A percentile compares a stretch with the other conserved stretches of the same genome.
Conservation (phyloP, 345 rosid species). For the Pugionium dolabratum region DNA sequence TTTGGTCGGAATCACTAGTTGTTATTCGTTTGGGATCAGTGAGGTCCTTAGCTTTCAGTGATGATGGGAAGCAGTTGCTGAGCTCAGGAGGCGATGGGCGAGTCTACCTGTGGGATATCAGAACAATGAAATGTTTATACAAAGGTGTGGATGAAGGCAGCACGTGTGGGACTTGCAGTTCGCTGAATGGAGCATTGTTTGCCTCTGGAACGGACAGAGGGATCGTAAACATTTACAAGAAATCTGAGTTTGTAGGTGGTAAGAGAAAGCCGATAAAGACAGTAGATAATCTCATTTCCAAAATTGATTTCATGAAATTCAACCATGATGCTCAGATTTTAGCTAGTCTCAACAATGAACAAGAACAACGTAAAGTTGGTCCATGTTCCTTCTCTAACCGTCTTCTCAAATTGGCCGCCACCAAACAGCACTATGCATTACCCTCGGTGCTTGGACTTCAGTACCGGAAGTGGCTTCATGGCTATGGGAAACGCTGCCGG, state of each 20-base stretch:
- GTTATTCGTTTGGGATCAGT: too few relatives aligned
- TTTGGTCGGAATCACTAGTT: not conserved
- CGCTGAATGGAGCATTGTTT: conserved; percentile 57
- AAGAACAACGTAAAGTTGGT: too few relatives aligned
- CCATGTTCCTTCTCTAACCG: conserved; percentile 33
- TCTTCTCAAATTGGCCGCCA: conserved; percentile 83
- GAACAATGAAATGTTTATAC: conserved; percentile 74
- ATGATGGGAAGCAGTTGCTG: conserved; percentile 51
- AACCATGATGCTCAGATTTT: too few relatives aligned
- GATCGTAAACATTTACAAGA: conserved; percentile 80
- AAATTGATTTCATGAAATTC: conserved; percentile 63
- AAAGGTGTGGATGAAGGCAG: conserved; percentile 90
- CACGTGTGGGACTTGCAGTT: conserved; percentile 69
- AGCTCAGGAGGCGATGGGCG: conserved; percentile 96
- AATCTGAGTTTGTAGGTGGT: conserved; percentile 76
- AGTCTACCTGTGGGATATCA: conserved; percentile 85
- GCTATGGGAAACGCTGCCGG: conserved; percentile 88
- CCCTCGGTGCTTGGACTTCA: conserved; percentile 83
- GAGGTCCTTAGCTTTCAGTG: too few relatives aligned
- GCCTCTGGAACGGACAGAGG: conserved; percentile 37
- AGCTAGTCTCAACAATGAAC: too few relatives aligned
- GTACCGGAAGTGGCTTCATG: conserved; percentile 92
- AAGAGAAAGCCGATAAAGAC: conserved; percentile 44
- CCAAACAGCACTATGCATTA: conserved; percentile 53
- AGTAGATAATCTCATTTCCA: conserved; percentile 71